A percentile compares a stretch with the other conserved stretches of the same genome.
Conservation (phyloP, 148 eudicot species). For the Vaccinium vitisidaea region DNA sequence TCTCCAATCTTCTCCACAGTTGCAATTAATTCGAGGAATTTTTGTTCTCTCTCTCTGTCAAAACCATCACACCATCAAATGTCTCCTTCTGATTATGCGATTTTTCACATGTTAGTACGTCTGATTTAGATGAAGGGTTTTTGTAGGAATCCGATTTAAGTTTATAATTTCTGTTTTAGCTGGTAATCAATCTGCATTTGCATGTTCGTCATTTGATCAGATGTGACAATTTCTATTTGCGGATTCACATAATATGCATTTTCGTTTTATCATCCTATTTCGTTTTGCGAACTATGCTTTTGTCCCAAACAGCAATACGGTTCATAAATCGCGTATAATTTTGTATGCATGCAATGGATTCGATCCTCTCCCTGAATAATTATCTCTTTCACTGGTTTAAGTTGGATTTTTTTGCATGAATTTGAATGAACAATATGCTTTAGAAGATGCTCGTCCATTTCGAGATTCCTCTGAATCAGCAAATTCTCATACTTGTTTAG, state of each 20-base stretch:
- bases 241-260: background rate
- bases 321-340: background rate
- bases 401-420: background rate
- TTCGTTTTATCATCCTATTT: background rate
- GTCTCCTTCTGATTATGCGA: too few relatives aligned
- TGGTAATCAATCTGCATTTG: too few relatives aligned
- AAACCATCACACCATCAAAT: too few relatives aligned
- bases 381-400: background rate
- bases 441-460: too few relatives aligned
- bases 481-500: background rate
- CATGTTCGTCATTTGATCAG: too few relatives aligned
- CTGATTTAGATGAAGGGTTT: too few relatives aligned
- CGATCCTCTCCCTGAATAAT: background rate
- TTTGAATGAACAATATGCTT: background rate
- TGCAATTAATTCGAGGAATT: too few relatives aligned
- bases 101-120: too few relatives aligned
- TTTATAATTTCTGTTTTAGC: too few relatives aligned
- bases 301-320: background rate
- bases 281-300: background rate
- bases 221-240: background rate
- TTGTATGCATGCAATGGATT: background rate
- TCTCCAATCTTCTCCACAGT: too few relatives aligned
- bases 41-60: too few relatives aligned
- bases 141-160: too few relatives aligned
- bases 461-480: background rate